Evolutionary conservation across 2,329 filamentous ascomycete species (phyloP).

Genomic region (Fusarium cicatricum): DNA sequence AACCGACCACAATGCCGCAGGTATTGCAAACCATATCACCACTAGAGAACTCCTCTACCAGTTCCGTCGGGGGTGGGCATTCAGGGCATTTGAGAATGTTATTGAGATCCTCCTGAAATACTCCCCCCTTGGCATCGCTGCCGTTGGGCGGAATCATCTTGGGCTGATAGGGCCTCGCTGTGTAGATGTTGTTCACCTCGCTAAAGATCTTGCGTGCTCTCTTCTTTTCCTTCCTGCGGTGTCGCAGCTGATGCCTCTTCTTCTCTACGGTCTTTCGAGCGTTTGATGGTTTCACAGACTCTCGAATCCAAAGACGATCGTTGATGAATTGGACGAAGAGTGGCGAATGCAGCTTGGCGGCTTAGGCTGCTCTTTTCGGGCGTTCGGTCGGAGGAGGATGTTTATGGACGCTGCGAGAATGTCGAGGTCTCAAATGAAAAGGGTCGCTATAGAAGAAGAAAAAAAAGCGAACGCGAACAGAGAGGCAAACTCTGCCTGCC

Average conservation of each 20-base stretch:
- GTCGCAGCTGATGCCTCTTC: constrained; percentile 47
- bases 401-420: background rate
- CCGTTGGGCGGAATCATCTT: constrained; percentile 57
- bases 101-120: constrained; percentile 85
- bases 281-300: constrained; percentile 25
- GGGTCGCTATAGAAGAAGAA: constrained; percentile 9
- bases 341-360: constrained; percentile 76
- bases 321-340: constrained; percentile 69
- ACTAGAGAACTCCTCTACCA: constrained; percentile 91
- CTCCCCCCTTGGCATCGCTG: constrained; percentile 42
- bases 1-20: constrained; percentile 89
- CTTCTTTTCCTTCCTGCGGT: constrained; percentile 46
- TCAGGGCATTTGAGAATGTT: constrained; percentile 87
- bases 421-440: no score
- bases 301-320: constrained; percentile 50
- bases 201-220: constrained; percentile 51
- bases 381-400: background rate
- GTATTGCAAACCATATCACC: constrained; percentile 93
- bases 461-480: background rate
- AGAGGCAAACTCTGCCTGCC: constrained; percentile 43
- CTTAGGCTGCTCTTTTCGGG: constrained; percentile 24
- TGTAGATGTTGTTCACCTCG: constrained; percentile 56
- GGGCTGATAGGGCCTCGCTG: constrained; percentile 50
- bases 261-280: constrained; percentile 41
- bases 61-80: constrained; percentile 84